phyloP scores from a whole-genome alignment of 768 basidiomycete species.

The Suillus fuscotomentosus region DNA sequence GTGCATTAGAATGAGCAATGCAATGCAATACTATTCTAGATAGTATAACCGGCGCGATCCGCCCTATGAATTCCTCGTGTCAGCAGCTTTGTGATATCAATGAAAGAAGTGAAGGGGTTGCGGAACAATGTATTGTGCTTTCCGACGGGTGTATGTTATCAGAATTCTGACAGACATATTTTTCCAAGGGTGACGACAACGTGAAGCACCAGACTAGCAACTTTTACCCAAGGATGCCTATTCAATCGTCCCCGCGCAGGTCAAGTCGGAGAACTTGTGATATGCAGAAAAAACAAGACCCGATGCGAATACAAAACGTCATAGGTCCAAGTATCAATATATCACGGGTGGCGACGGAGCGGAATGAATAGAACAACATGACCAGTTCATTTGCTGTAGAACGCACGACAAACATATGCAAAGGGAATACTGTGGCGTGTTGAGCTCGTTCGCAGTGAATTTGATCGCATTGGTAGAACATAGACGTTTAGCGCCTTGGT shows the following conservation, averaged over 20 bases:
- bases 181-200: neutral
- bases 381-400: neutral
- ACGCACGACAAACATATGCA: neutral
- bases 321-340: neutral
- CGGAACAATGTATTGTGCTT: neutral
- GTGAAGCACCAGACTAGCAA: neutral
- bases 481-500: too few relatives aligned
- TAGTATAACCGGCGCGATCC: too few relatives aligned
- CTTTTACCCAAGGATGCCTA: neutral
- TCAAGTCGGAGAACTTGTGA: neutral
- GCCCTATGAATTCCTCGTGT: neutral
- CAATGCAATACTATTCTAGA: too few relatives aligned
- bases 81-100: neutral
- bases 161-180: neutral
- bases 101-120: neutral
- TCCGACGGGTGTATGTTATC: neutral
- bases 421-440: neutral
- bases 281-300: neutral
- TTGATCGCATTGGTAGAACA: neutral
- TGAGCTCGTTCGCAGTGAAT: neutral
- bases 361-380: too few relatives aligned
- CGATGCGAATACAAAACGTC: neutral
- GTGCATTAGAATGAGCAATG: neutral
- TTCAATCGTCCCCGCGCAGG: neutral
- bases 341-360: neutral